Base-by-base conservation (phyloP, 306 rosid species). In the Quercus aquifolioides region DNA sequence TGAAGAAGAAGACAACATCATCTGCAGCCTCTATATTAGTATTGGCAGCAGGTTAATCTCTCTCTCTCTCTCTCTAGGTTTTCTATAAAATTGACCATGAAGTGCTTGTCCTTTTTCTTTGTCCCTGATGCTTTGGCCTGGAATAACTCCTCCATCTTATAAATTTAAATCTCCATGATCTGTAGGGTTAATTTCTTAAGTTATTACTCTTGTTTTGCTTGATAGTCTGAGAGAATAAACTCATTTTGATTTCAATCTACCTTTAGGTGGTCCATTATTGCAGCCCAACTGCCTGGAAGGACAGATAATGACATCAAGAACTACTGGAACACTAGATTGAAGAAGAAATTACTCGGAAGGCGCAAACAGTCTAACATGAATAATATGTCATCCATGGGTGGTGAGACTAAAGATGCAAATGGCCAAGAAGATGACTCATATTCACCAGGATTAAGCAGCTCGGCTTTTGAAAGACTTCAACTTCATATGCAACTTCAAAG, bases 241-340 rank as follows among this genome's bases (percentile, higher is more conserved):
- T 33, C 23, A 23, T 49, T 80, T 23, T 77, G 15, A 55, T 76
- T 84, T 82, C 60, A 7, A 4, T 79, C 35, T 25, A 38, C 79
- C 28, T 80, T 19, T 77, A 96, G 99, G 96, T 96, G 99, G 99
- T 96, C 99, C 80, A 91, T 96, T 59, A 96, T 96, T 83, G 98
- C 99, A 54, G 99, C 99, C 11, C 99, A 93, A 33, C 84, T 96
- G 83, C 98, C 99, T 54, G 99, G 99, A 89, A 91, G 99, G 84
- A 96, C 99, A 13, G 99, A 96, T 55, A 96, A 96, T 31, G 99
- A 96, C 77, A 96, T 96, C 63, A 96, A 96, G 87, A 96, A 96
- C 81, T 96, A 96, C 76, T 96, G 99, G 99, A 96, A 96, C 83
- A 96, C 99, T 13, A 87, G 92, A 23, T 78, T 96, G 90, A 96